Base-by-base conservation (phyloP, 495 filamentous ascomycete species). In the Bombardia bombarda region DNA sequence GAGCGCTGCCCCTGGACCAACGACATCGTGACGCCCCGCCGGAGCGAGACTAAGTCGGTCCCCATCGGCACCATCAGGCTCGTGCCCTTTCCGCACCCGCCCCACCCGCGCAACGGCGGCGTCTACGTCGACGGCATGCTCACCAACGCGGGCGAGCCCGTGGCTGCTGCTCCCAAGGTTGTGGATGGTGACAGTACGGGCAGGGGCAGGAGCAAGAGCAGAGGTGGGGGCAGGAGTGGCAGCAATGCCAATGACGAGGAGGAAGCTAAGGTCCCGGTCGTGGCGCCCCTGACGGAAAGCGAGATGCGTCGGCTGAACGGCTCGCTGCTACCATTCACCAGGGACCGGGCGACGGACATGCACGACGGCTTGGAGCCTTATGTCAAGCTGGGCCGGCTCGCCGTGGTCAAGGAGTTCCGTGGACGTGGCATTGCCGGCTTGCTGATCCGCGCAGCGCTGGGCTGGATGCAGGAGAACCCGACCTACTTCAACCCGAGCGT, bases 61-160 rank as follows among this genome's bases (percentile, higher is more conserved):
- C 82, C 87, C 4, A 78, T 89, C 28, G 89, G 77, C 6, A 84
- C 82, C 0, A 72, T 95, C 35, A 75, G 90, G 2, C 67, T 95
- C 0, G 80, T 93, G 0, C 90, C 89, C 1, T 83, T 87, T 8
- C 84, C 83, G 9, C 80, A 89, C 45, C 53, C 66, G 8, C 75
- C 77, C 3, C 79, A 86, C 43, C 75, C 73, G 12, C 57, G 57
- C 42, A 42, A 66, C 32, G 66, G 69, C 14, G 62, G 67, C 28
- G 38, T 53, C 49, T 73, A 72, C 47, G 44, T 62, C 3, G 51
- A 58, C 21, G 57, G 58, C 19, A 50, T 51, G 33, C 46, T 73
- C 17, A 45, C 51, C 38, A 47, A 47, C 42, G 36, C 40, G 9
- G 32, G 32, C 22, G 41, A 32, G 20, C 22, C 24, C 16, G 33